Conservation (phyloP, 108 stramenopile species). For the Fistulifera pelliculosa region DNA sequence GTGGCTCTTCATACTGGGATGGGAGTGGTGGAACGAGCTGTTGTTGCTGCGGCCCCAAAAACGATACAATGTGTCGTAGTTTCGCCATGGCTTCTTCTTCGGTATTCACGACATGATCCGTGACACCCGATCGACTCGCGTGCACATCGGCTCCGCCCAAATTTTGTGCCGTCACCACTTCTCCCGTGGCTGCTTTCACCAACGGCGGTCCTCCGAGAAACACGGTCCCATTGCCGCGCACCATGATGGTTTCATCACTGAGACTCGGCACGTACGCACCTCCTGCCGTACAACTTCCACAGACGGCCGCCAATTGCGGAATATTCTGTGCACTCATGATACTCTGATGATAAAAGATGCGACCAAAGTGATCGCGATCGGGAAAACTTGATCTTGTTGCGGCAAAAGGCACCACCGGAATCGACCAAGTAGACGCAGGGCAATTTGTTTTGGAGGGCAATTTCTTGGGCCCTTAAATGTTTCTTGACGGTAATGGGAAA, state of each 20-base stretch:
- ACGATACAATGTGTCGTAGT: conserved; percentile 74
- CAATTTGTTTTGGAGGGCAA: conserved; percentile 87
- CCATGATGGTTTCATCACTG: conserved; percentile 95
- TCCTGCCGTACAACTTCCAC: conserved; percentile 97
- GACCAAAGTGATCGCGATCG: conserved; percentile 93
- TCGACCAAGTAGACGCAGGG: conserved; percentile 97
- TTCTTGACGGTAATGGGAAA: conserved; percentile 99
- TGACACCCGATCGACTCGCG: conserved; percentile 83
- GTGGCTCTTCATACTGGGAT: conserved; percentile 72
- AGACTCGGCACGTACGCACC: conserved; percentile 98
- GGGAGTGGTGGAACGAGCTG: neutral
- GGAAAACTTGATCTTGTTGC: conserved; percentile 95
- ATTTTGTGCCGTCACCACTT: conserved; percentile 92
- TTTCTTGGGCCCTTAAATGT: conserved; percentile 95
- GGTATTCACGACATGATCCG: conserved; percentile 88
- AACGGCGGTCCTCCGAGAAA: conserved; percentile 99
- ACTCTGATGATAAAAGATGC: conserved; percentile 97
- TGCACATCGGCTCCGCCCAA: conserved; percentile 96
- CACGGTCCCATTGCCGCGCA: conserved; percentile 93
- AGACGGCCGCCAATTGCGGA: conserved; percentile 93
- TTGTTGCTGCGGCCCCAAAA: conserved; percentile 26
- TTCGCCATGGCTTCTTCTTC: conserved; percentile 86
- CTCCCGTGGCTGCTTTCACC: conserved; percentile 96
- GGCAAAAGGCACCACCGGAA: conserved; percentile 94
- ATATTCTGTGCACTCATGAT: conserved; percentile 83